A percentile compares a stretch with the other conserved stretches of the same genome.
phyloP scores from a whole-genome alignment of 2,329 filamentous ascomycete genomes.

The Fusarium sterilihyphosum region DNA sequence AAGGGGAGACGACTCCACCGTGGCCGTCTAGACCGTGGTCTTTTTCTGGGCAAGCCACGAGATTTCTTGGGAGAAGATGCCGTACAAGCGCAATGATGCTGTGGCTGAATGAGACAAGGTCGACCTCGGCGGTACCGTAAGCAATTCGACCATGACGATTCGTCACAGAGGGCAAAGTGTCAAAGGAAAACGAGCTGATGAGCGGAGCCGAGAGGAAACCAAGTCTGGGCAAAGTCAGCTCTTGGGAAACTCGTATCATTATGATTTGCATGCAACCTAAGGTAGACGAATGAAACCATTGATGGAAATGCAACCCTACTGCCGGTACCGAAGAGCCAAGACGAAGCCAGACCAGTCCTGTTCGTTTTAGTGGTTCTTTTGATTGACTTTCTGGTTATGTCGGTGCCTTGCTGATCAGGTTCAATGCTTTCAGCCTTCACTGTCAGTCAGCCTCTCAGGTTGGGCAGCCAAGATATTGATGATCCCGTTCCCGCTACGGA shows the following conservation, averaged over 20 bases:
- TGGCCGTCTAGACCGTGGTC: constrained; percentile 12
- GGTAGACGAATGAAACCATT: constrained; percentile 13
- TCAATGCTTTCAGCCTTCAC: not conserved
- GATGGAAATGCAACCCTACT: constrained; percentile 8
- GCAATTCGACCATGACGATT: constrained; percentile 9
- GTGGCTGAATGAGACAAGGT: constrained; percentile 17
- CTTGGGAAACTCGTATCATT: constrained; percentile 6
- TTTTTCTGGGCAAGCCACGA: constrained; percentile 33
- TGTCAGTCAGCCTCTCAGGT: not conserved
- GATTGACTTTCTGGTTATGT: not conserved
- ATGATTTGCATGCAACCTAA: constrained; percentile 24
- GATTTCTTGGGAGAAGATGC: constrained; percentile 3
- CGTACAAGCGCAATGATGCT: constrained; percentile 21
- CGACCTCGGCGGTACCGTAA: constrained; percentile 24
- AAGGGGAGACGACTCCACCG: constrained; percentile 25
- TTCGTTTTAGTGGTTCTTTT: not conserved
- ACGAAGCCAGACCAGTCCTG: not conserved
- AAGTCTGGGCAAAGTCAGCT: not conserved
- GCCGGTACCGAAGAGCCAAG: not conserved
- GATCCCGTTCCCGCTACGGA: constrained; percentile 13
- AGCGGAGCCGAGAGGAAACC: constrained; percentile 7
- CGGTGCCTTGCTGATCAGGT: constrained; percentile 16
- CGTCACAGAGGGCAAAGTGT: not conserved
- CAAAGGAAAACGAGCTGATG: constrained; percentile 11
- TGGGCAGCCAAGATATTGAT: not conserved